A percentile compares a stretch with the other conserved stretches of the same genome.
Evolutionary conservation across 768 basidiomycete genomes (phyloP).

Genomic region (Phanerochaete sordida): DNA sequence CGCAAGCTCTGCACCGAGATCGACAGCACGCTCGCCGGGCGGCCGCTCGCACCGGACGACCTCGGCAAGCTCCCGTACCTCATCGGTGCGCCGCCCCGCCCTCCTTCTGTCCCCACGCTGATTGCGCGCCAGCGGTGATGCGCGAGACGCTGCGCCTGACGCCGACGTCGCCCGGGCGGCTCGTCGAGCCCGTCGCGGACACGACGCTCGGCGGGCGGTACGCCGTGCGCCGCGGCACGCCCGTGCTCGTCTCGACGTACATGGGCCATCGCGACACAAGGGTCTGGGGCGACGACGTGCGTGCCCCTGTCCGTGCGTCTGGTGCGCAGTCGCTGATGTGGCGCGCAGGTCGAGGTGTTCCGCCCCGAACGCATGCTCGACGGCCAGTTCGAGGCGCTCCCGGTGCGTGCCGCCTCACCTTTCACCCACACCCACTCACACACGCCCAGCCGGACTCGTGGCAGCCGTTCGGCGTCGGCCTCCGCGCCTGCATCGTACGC

Average conservation of each 20-base stretch:
- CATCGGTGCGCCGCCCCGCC: constrained; percentile 23
- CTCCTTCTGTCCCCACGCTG: background rate
- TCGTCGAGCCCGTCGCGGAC: constrained; percentile 30
- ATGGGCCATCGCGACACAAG: constrained; percentile 36
- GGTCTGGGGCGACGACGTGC: constrained; percentile 47
- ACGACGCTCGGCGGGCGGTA: constrained; percentile 38
- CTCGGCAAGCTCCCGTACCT: constrained; percentile 41
- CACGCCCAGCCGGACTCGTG: constrained; percentile 39
- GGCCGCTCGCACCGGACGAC: constrained; percentile 34
- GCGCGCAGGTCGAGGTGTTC: constrained; percentile 31
- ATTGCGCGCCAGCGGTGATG: constrained; percentile 28
- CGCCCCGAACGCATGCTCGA: constrained; percentile 47
- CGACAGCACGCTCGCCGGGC: constrained; percentile 40
- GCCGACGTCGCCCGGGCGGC: constrained; percentile 30
- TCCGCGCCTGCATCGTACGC: constrained; percentile 23
- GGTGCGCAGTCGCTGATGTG: background rate
- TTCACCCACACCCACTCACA: too few species aligned
- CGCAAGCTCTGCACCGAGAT: constrained; percentile 44
- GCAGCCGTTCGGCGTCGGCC: constrained; percentile 35
- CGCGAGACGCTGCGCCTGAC: constrained; percentile 35
- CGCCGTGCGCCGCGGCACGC: constrained; percentile 17
- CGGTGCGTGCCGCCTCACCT: constrained; percentile 21
- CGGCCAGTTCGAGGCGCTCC: constrained; percentile 43
- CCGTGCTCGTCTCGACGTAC: background rate
- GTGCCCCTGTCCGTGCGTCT: constrained; percentile 11